A percentile compares a stretch with the other conserved stretches of the same genome.
These are phyloP conservation scores for Xylariaceae sp. DNA, from an alignment of 2,329 filamentous ascomycete species.

Conservation along the genomic window DNA sequence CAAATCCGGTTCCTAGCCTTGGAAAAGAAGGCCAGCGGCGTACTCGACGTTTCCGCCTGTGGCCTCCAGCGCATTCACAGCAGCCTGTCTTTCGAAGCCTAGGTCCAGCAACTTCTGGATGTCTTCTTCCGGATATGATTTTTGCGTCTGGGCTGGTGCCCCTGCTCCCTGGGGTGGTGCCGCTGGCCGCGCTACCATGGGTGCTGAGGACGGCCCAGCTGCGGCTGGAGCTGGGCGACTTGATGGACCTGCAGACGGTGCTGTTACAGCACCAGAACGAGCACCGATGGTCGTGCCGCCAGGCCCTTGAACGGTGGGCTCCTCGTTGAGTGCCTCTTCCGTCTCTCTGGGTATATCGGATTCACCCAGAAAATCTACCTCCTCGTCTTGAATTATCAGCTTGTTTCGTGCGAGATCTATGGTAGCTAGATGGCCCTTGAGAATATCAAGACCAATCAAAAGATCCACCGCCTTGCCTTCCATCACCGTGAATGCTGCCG, in stretches of 20 bases:
- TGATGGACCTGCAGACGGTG: constrained; percentile 35
- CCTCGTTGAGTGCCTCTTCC: constrained; percentile 67
- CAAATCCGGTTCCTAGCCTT: constrained; percentile 29
- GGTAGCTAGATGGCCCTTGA: constrained; percentile 89
- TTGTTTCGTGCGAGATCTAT: constrained; percentile 84
- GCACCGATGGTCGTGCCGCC: constrained; percentile 87
- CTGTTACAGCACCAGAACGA: constrained; percentile 71
- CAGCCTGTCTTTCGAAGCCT: constrained; percentile 72
- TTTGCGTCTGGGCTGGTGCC: constrained; percentile 2
- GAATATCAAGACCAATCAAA: constrained; percentile 90
- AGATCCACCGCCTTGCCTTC: constrained; percentile 96
- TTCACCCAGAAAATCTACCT: constrained; percentile 87
- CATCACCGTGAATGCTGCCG: constrained; percentile 98
- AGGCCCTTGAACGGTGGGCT: constrained; percentile 80
- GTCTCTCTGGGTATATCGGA: constrained; percentile 86
- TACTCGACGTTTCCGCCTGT: constrained; percentile 82
- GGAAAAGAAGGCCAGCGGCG: constrained; percentile 76
- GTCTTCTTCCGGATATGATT: constrained; percentile 52
- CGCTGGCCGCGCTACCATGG: constrained; percentile 23
- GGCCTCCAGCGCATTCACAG: constrained; percentile 75
- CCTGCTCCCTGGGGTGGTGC: constrained; percentile 16
- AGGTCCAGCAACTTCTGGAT: constrained; percentile 74
- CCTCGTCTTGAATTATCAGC: constrained; percentile 81
- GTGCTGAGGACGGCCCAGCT: constrained; percentile 14
- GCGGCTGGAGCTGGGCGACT: constrained; percentile 23